Evolutionary conservation across 106 monocot genomes (phyloP).

Genomic region (Triglochin maritima): DNA sequence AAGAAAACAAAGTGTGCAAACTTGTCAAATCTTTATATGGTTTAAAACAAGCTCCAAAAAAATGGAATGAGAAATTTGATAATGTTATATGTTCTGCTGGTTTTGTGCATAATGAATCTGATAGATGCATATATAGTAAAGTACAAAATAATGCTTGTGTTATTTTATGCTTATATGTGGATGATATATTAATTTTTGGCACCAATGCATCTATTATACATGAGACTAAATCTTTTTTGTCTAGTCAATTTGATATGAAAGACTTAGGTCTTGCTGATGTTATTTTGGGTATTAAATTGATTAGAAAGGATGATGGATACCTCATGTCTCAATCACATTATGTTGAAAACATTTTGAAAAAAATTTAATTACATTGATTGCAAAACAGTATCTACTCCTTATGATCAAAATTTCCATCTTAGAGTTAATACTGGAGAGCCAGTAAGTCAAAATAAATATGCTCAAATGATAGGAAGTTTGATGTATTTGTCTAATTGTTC

Average conservation of each 20-base stretch:
- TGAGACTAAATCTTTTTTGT: conserved; percentile 1
- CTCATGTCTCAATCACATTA: not conserved
- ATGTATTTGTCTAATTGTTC: no score
- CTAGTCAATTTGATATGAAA: conserved; percentile 4
- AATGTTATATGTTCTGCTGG: not conserved
- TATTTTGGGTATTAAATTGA: not conserved
- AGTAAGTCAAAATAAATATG: no score
- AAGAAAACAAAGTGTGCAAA: no score
- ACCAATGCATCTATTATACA: not conserved
- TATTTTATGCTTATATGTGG: not conserved
- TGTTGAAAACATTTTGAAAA: not conserved
- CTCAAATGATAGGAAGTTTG: no score
- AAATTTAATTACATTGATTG: no score
- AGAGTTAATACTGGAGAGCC: no score
- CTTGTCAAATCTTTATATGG: no score
- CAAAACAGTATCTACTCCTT: no score
- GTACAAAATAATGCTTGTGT: not conserved
- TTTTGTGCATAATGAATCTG: not conserved
- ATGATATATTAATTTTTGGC: conserved; percentile 6
- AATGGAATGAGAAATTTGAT: conserved; percentile 5
- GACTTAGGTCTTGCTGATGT: conserved; percentile 4
- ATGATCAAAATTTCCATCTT: no score
- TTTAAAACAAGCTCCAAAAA: no score
- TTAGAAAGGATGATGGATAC: not conserved
- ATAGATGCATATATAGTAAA: not conserved